Base-by-base conservation (phyloP, 2,329 filamentous ascomycete species). In the Elsinoe necatrix region DNA sequence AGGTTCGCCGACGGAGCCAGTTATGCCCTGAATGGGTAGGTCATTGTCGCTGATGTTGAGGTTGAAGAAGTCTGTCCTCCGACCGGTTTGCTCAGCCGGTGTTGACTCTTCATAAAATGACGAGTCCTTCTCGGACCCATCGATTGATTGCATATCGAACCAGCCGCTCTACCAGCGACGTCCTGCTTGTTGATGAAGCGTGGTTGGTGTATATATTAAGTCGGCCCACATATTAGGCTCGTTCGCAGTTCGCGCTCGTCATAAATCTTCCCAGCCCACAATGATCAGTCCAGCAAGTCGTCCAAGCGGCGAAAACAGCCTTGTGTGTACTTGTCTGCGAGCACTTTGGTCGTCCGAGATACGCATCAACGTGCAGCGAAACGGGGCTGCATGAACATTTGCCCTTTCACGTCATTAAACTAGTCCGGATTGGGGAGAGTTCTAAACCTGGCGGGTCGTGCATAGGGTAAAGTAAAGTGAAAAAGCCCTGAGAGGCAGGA, bases 1-100 rank as follows among this genome's bases (percentile, higher is more conserved):
- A 35, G 74, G 65, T 62, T 77, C 75, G 52, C 75, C 75, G 5
- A 71, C 66, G 4, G 75, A 73, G 9, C 75, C 75, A 12, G 74
- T 76, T 56, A 69, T 64, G 14, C 54, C 54, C 20, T 56, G 54
- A 11, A 56, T 56, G 14, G 54, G 54, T 21, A 56, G 41, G 27
- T 42, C 54, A 47, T 56, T 16, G 42, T 56, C 54, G 41, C 41
- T 56, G 23, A 7, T 45, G 31, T 56, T 23, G n/a, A 45, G 37
- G 16, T 35, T 42, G 42, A 56, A 56, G 54, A 56, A 56, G 27
- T 56, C 27, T 21, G 42, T 48, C 3, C 41, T 4, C 1, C 37
- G 41, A 37, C 12, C 27, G 16, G 21, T 20, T 25, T 56, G 27
- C 4, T 56, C 54, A 2, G 25, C 27, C 21, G 54, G 54, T 25